phyloP scores from a whole-genome alignment of 202 grass and related monocot genomes.

The Hordeum pubiflorum region DNA sequence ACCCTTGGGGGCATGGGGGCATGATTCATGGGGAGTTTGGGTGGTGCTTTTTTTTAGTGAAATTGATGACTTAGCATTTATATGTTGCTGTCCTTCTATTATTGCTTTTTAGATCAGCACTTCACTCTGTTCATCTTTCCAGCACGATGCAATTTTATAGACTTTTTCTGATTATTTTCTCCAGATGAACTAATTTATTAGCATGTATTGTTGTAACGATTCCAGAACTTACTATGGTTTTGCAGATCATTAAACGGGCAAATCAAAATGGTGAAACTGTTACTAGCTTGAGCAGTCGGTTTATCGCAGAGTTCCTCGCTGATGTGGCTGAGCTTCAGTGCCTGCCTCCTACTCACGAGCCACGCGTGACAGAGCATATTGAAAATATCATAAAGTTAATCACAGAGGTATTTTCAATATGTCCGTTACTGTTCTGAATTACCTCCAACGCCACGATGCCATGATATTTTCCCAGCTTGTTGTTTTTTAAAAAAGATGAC shows the following conservation, averaged over 20 bases:
- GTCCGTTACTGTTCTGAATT: neutral
- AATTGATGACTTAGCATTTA: neutral
- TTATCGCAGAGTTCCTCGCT: slow-evolving; percentile 65
- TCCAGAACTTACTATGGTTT: slow-evolving; percentile 9
- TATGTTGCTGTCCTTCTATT: neutral
- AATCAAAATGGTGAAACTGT: slow-evolving; percentile 70
- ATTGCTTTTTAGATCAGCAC: neutral
- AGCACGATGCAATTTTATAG: neutral
- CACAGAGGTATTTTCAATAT: slow-evolving; percentile 46
- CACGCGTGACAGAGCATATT: slow-evolving; percentile 80
- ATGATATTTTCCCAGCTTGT: slow-evolving; percentile 1
- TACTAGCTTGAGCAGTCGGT: slow-evolving; percentile 47
- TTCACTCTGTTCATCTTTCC: neutral
- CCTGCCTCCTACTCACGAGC: slow-evolving; percentile 57
- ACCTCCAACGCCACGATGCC: neutral
- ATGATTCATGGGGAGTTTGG: slow-evolving; percentile 1
- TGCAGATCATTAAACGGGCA: slow-evolving; percentile 82
- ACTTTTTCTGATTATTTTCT: neutral
- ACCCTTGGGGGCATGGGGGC: neutral
- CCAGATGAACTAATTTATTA: neutral
- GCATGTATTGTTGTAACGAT: slow-evolving; percentile 9
- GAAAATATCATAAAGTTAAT: slow-evolving; percentile 78
- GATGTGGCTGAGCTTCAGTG: slow-evolving; percentile 74
- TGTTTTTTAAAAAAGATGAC: neutral
- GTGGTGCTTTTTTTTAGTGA: neutral